These are phyloP conservation scores for Corylus heterophylla DNA, from an alignment of 306 rosid species.

Conservation along the genomic window DNA sequence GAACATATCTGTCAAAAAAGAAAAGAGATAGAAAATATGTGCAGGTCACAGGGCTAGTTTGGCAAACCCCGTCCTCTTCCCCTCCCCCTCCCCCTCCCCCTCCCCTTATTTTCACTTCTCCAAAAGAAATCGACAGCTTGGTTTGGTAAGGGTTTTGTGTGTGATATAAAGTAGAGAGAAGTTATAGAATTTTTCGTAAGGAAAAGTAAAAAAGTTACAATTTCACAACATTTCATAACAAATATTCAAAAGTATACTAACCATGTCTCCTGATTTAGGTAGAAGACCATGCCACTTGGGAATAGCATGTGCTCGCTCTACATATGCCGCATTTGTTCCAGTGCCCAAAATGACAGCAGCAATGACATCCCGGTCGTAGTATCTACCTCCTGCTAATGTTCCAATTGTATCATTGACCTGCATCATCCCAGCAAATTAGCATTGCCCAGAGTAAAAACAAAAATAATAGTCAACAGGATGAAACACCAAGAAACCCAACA, in stretches of 20 bases:
- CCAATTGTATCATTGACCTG: conserved; percentile 98
- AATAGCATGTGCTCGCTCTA: conserved; percentile 82
- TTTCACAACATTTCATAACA: conserved; percentile 9
- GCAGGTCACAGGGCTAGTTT: not conserved
- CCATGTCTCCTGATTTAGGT: conserved; percentile 95
- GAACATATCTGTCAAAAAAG: not conserved
- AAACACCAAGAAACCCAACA: conserved; percentile 15
- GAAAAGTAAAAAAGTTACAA: not conserved
- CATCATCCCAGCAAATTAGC: conserved; percentile 36
- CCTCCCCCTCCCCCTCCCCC: too few species aligned
- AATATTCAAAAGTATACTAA: conserved; percentile 30
- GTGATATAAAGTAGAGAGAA: too few species aligned
- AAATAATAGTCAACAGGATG: conserved; percentile 10
- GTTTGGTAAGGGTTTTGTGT: too few species aligned
- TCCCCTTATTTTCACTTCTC: too few species aligned
- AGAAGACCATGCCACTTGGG: conserved; percentile 91
- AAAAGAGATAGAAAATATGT: not conserved
- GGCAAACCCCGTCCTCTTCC: too few species aligned
- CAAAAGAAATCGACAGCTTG: too few species aligned
- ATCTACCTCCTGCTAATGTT: conserved; percentile 89
- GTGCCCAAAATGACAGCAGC: conserved; percentile 97
- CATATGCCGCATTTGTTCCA: conserved; percentile 97
- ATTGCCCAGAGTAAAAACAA: conserved; percentile 6
- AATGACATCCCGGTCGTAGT: conserved; percentile 66
- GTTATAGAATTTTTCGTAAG: too few species aligned